Percentiles rank a stretch among this genome's conserved stretches.
These are phyloP conservation scores for Lagerstroemia speciosa DNA, from an alignment of 345 rosid genomes.

Conservation along the genomic window DNA sequence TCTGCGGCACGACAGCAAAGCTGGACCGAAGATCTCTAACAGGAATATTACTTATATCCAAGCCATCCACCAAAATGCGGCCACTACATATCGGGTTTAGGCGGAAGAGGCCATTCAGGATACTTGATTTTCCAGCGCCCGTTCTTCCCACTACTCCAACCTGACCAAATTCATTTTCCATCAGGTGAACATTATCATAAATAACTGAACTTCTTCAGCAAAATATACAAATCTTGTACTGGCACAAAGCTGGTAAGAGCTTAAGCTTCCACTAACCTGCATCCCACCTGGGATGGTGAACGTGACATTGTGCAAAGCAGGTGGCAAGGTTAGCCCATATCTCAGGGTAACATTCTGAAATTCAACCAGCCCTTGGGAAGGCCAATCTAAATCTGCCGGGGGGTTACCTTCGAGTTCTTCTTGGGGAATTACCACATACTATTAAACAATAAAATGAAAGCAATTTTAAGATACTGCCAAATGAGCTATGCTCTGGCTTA, in stretches of 20 bases:
- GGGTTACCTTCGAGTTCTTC: slow-evolving; percentile 51
- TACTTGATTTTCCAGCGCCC: slow-evolving; percentile 88
- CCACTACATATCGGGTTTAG: slow-evolving; percentile 60
- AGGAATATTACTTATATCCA: slow-evolving; percentile 49
- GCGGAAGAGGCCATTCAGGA: slow-evolving; percentile 82
- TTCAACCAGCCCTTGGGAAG: slow-evolving; percentile 53
- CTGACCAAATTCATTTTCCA: slow-evolving; percentile 23
- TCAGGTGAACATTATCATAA: neutral
- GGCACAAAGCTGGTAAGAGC: neutral
- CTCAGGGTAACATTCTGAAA: slow-evolving; percentile 76
- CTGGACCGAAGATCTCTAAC: slow-evolving; percentile 71
- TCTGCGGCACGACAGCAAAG: slow-evolving; percentile 83
- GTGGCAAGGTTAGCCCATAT: slow-evolving; percentile 61
- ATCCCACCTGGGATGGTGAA: slow-evolving; percentile 59
- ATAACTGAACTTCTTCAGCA: too few relatives aligned
- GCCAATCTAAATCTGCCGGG: slow-evolving; percentile 52
- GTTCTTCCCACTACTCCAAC: slow-evolving; percentile 93
- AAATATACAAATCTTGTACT: neutral
- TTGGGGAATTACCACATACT: slow-evolving; percentile 91
- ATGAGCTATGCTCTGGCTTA: neutral
- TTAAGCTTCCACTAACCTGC: slow-evolving; percentile 34
- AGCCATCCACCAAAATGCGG: slow-evolving; percentile 59
- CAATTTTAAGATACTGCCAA: slow-evolving; percentile 10
- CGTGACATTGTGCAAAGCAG: slow-evolving; percentile 50
- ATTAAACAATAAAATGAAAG: slow-evolving; percentile 6